Percentiles rank a stretch among this genome's conserved stretches.
These are phyloP conservation scores for Taiwanofungus camphoratus DNA, from an alignment of 1,284 basidiomycete species.

Conservation along the genomic window DNA sequence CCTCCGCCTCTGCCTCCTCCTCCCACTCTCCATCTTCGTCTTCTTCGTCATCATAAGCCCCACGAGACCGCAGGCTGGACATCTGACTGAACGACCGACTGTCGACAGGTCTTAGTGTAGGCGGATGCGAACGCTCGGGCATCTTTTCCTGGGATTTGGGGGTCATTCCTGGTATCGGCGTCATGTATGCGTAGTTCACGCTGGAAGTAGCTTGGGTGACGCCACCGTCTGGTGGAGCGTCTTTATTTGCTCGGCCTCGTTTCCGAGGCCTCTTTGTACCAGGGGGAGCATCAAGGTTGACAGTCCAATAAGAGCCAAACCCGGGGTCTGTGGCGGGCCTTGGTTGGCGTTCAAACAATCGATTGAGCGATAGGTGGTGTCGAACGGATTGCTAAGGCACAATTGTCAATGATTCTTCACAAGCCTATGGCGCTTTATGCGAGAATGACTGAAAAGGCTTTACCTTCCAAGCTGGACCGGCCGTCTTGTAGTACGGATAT, in stretches of 20 bases:
- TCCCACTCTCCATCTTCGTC: constrained; percentile 28
- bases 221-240: constrained; percentile 23
- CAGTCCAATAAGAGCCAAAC: constrained; percentile 81
- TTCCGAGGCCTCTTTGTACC: constrained; percentile 79
- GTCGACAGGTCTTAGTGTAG: constrained; percentile 27
- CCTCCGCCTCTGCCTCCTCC: constrained; percentile 13
- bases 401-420: constrained; percentile 13
- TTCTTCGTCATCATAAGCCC: constrained; percentile 25
- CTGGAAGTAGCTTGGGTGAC: background rate
- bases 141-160: constrained; percentile 6
- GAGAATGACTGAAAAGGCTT: constrained; percentile 6
- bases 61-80: constrained; percentile 20
- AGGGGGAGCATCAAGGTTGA: constrained; percentile 71
- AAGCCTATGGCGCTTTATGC: constrained; percentile 3
- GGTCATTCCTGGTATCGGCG: constrained; percentile 1
- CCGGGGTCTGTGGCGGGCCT: constrained; percentile 76
- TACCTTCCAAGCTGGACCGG: constrained; percentile 79
- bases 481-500: constrained; percentile 71
- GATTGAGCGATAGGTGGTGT: constrained; percentile 74
- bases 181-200: background rate
- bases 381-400: constrained; percentile 69
- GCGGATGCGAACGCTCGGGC: constrained; percentile 13
- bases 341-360: constrained; percentile 71
- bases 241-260: constrained; percentile 55
- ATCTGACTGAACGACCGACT: constrained; percentile 25